Evolutionary conservation across 306 rosid genomes (phyloP), one percentile per base, ranked within the genome.

Genomic region (Rosa rugosa): DNA sequence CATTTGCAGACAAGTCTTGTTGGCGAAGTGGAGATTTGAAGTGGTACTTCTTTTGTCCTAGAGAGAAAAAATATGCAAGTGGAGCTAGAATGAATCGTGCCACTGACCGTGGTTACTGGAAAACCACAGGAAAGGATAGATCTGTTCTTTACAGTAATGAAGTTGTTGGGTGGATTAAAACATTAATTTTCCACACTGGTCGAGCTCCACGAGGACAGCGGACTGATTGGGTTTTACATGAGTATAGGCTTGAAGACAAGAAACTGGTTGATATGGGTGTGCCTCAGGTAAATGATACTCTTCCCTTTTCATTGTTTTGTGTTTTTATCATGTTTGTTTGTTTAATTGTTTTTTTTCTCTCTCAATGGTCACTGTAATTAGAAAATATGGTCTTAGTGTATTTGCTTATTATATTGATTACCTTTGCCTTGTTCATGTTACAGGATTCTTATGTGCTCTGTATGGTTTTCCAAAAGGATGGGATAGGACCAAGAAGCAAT

Each of bases 221-320:
- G 63, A 95, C 99, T 2, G 74, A 95, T 84, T 95, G 99, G 99
- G 98, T 92, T 25, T 83, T 95, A 90, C 96, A 92, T 25, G 98
- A 95, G 75, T 95, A 77, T 74, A 85, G 94, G 83, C 87, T 92
- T 71, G 88, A 87, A 57, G 87, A 86, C 50, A 72, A 88, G 77
- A 69, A 56, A 27, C 71, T 84, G 44, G 74, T 73, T 49, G 83
- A 71, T 2, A 69, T 23, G 51, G 88, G 83, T 47, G 69, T 81
- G 65, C 51, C 66, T 18, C 90, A 84, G 94, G 98, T 94, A 91
- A 75, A 13, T 45, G 71, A 75, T 9, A 11, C 41, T 0, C n/a
- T 40, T 38, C 2, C 7, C 17, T n/a, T 41, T 1, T 22, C 12
- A 23, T 69, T 31, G 4, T 62, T 22, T 18, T 44, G 36, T 23